Evolutionary conservation across 805 yeast genomes (phyloP), one percentile per base, ranked within the genome.

Genomic region (Candida saitoana): DNA sequence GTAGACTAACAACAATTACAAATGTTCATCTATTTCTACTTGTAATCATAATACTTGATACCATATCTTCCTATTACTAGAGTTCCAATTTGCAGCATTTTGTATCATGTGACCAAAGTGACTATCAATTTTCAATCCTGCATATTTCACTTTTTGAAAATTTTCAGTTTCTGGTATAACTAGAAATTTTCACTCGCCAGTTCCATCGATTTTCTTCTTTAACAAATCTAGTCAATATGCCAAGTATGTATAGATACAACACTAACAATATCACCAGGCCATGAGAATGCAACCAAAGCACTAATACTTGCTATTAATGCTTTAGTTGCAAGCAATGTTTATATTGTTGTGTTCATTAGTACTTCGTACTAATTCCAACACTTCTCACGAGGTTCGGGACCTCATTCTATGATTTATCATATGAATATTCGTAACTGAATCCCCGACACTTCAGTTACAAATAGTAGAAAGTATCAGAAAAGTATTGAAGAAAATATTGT

Each of bases 401-500:
- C 86, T 80, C 84, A 62, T 60, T 45, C 44, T 41, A 45, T 36
- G 44, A 49, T 49, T 51, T 47, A 45, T 50, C 47, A 49, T 56
- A 55, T 58, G 55, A 54, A 49, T 54, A 57, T 51, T 61, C 69
- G 79, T 76, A 77, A 67, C 82, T 82, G 84, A 82, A 84, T 59
- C 68, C 90, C 90, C 87, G 91, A 84, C 91, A 84, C 91, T 84
- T 82, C 84, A 79, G 83, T 70, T 68, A 71, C 77, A 69, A 59
- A 36, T 29, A 29, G 11, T 29, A 29, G 32, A 29, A 9, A 29
- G 12, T 29, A 29, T 9, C n/a, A 29, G 32, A 29, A 29, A 14
- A 29, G 7, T 14, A 29, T 11, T 22, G 9, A 9, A 22, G 9
- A 14, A 29, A 12, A 11, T 22, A 22, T 22, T 11, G 27, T 22